Conservation (phyloP, 176 grass and related monocot genomes). For the Aegilops umbellulata region DNA sequence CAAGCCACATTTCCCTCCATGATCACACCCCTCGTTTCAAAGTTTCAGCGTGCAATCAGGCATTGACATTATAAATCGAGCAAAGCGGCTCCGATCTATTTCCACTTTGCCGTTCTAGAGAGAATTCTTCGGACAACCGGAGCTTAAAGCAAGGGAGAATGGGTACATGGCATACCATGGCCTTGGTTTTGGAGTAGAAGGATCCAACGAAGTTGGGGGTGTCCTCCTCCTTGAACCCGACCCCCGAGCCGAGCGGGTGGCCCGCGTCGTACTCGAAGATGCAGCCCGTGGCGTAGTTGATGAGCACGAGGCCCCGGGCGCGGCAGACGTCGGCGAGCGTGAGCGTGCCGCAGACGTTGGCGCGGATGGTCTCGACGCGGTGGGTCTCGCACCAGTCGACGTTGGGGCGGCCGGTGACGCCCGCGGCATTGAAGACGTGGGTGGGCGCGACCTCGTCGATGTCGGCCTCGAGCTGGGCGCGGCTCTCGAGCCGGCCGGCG, state of each 20-base stretch:
- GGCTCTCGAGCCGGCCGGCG: constrained; percentile 65
- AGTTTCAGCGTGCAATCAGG: background rate
- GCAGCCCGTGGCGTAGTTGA: constrained; percentile 86
- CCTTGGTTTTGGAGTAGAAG: constrained; percentile 92
- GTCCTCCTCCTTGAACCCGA: constrained; percentile 90
- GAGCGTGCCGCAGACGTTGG: constrained; percentile 82
- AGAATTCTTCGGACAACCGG: background rate
- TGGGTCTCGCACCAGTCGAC: constrained; percentile 91
- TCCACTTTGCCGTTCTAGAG: background rate
- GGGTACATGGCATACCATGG: constrained; percentile 49
- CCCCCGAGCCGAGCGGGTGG: constrained; percentile 58
- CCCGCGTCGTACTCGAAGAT: constrained; percentile 83
- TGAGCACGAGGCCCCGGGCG: constrained; percentile 48
- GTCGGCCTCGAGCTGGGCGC: constrained; percentile 58
- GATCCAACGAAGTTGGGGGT: constrained; percentile 81
- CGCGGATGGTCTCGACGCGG: constrained; percentile 68
- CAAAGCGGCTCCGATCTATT: background rate
- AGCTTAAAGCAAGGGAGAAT: background rate
- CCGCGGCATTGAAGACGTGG: constrained; percentile 85
- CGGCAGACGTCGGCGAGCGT: constrained; percentile 86
- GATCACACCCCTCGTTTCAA: background rate
- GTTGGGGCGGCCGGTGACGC: constrained; percentile 89
- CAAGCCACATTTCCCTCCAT: background rate
- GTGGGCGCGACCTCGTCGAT: constrained; percentile 49
- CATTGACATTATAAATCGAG: background rate